A percentile compares a stretch with the other conserved stretches of the same genome.
phyloP scores from a whole-genome alignment of 441 rosid genomes.

The Sinapis alba region DNA sequence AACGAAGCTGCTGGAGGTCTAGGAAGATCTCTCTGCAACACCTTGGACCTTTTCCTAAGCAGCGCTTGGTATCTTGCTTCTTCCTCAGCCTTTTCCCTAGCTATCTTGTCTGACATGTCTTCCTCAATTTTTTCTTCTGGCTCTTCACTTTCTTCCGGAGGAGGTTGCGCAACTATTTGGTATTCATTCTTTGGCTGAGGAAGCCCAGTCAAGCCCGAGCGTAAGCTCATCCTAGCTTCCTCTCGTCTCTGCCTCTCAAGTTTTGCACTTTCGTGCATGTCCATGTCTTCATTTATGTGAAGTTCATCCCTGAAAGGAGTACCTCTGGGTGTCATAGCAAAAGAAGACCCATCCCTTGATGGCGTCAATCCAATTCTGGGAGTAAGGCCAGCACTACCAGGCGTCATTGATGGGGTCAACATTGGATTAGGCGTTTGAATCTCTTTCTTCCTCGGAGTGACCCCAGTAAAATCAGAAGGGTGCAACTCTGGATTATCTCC shows the following conservation, averaged over 20 bases:
- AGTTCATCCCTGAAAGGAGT: conserved; percentile 98
- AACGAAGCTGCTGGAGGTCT: conserved; percentile 93
- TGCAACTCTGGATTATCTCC: conserved; percentile 99
- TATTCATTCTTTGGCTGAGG: conserved; percentile 97
- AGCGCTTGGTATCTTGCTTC: conserved; percentile 85
- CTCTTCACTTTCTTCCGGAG: conserved; percentile 82
- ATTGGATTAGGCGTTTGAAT: conserved; percentile 92
- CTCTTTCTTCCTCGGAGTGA: conserved; percentile 88
- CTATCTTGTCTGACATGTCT: conserved; percentile 95
- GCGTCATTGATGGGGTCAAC: conserved; percentile 83
- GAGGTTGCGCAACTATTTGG: conserved; percentile 80
- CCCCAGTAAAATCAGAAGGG: conserved; percentile 99
- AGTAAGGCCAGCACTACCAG: conserved; percentile 76
- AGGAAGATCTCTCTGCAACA: conserved; percentile 95
- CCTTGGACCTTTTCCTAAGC: conserved; percentile 96
- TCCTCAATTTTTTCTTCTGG: conserved; percentile 95
- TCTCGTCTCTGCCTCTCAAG: conserved; percentile 80
- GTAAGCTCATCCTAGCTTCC: conserved; percentile 78
- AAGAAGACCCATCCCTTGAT: conserved; percentile 78
- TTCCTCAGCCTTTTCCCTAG: conserved; percentile 93
- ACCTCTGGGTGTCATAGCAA: conserved; percentile 86
- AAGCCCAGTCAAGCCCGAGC: conserved; percentile 71
- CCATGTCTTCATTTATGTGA: conserved; percentile 92
- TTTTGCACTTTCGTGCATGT: conserved; percentile 73
- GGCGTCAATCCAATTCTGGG: conserved; percentile 96